Percentiles rank a stretch among this genome's conserved stretches.
Evolutionary conservation across 2,329 filamentous ascomycete genomes (phyloP).

Genomic region (Parafenestella ontariensis): DNA sequence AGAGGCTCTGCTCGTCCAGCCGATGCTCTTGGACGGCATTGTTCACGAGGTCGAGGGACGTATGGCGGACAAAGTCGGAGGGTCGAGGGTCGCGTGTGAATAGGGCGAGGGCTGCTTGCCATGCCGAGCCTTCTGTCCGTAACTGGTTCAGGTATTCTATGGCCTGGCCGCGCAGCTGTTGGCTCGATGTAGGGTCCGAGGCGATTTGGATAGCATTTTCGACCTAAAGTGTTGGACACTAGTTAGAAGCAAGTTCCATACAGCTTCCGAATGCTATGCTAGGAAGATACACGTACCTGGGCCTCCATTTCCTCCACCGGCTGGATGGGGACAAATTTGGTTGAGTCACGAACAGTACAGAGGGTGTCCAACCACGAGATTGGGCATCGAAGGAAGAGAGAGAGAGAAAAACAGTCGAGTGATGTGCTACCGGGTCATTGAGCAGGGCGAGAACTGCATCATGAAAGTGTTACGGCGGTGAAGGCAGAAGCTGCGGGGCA

Average conservation of each 20-base stretch:
- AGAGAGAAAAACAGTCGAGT: constrained; percentile 15
- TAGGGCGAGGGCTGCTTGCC: constrained; percentile 86
- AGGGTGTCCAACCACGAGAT: constrained; percentile 21
- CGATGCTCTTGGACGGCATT: constrained; percentile 83
- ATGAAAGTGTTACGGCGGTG: constrained; percentile 46
- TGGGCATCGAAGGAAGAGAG: constrained; percentile 26
- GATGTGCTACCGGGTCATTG: constrained; percentile 47
- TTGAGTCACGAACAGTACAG: constrained; percentile 25
- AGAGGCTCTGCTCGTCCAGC: constrained; percentile 74
- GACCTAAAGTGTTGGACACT: constrained; percentile 63
- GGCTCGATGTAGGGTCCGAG: constrained; percentile 80
- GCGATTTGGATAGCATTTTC: constrained; percentile 96
- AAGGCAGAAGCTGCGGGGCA: constrained; percentile 39
- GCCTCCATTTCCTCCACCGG: constrained; percentile 48
- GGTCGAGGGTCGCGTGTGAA: constrained; percentile 80
- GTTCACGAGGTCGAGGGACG: constrained; percentile 91
- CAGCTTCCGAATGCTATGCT: background rate
- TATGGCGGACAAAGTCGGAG: constrained; percentile 85
- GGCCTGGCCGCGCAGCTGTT: constrained; percentile 77
- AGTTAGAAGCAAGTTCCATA: background rate
- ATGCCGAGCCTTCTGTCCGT: constrained; percentile 80
- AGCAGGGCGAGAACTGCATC: constrained; percentile 41
- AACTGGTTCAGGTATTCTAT: constrained; percentile 81
- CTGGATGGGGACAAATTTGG: constrained; percentile 26
- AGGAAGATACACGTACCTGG: constrained; percentile 34